phyloP scores from a whole-genome alignment of 2,329 filamentous ascomycete genomes.

The Tolypocladium ovalisporum region DNA sequence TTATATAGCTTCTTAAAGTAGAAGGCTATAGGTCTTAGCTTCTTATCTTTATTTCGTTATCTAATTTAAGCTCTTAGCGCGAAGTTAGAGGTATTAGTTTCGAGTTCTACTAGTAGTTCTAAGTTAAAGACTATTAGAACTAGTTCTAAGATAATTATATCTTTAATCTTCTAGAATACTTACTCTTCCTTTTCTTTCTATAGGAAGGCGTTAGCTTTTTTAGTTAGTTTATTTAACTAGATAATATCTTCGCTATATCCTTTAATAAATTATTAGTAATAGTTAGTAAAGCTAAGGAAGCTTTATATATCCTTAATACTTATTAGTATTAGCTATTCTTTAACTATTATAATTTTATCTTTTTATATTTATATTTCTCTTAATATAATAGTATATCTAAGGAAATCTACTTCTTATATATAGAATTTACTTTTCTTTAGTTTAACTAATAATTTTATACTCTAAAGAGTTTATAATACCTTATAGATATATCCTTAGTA shows the following conservation, averaged over 20 bases:
- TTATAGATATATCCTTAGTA: not conserved
- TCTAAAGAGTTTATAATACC: not conserved
- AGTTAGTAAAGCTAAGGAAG: not conserved
- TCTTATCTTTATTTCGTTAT: constrained; percentile 4
- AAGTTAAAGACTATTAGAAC: not conserved
- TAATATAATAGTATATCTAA: not conserved
- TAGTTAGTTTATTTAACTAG: not conserved
- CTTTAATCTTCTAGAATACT: not conserved
- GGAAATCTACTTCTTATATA: not conserved
- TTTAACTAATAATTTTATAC: not conserved
- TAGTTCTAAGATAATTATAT: not conserved
- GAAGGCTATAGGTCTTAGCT: constrained; percentile 5
- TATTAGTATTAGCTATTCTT: not conserved
- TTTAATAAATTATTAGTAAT: not conserved
- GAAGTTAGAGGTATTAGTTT: constrained; percentile 6
- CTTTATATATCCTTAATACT: not conserved
- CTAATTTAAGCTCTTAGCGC: not conserved
- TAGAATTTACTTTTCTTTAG: not conserved
- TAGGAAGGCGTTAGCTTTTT: not conserved
- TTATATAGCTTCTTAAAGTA: constrained; percentile 10
- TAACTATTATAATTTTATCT: not conserved
- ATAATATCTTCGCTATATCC: not conserved
- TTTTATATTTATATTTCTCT: not conserved
- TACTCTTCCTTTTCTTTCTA: not conserved
- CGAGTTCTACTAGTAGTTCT: constrained; percentile 3